phyloP scores from a whole-genome alignment of 2,329 filamentous ascomycete genomes.

The Ophiocordyceps polyrhachis-furcata region DNA sequence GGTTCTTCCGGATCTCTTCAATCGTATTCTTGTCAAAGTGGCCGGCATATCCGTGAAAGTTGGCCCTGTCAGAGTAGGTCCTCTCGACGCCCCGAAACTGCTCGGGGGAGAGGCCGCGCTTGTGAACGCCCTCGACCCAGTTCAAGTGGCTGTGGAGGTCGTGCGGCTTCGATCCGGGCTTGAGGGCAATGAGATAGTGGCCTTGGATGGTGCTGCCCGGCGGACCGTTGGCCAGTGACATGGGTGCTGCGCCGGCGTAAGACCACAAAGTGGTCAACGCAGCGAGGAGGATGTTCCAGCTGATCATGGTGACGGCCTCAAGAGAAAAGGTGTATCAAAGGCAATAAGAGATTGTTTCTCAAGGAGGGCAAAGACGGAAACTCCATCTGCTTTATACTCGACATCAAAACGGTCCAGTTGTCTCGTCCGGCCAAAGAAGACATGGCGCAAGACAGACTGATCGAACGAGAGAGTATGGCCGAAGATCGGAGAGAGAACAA shows the following conservation, averaged over 20 bases:
- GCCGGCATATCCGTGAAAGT: constrained; percentile 23
- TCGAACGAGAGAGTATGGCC: not conserved
- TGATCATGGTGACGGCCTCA: constrained; percentile 10
- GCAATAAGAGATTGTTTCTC: not conserved
- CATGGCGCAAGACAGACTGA: not conserved
- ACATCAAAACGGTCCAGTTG: not conserved
- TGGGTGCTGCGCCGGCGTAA: constrained; percentile 6
- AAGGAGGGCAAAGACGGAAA: not conserved
- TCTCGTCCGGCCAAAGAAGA: not conserved
- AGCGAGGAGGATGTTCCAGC: constrained; percentile 10
- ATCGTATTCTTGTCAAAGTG: constrained; percentile 22
- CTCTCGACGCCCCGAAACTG: constrained; percentile 17
- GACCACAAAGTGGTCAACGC: constrained; percentile 9
- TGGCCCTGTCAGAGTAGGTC: constrained; percentile 11
- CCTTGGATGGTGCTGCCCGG: constrained; percentile 12
- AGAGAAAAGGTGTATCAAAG: constrained; percentile 1
- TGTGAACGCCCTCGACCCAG: constrained; percentile 31
- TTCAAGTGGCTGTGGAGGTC: constrained; percentile 27
- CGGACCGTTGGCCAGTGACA: constrained; percentile 5
- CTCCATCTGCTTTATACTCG: constrained; percentile 1
- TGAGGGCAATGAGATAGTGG: constrained; percentile 45
- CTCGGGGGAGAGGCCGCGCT: constrained; percentile 31
- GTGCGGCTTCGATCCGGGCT: constrained; percentile 24
- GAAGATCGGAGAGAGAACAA: not conserved
- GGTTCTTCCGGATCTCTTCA: constrained; percentile 19